Conservation (phyloP, 768 basidiomycete genomes). For the Lactarius evosmus region DNA sequence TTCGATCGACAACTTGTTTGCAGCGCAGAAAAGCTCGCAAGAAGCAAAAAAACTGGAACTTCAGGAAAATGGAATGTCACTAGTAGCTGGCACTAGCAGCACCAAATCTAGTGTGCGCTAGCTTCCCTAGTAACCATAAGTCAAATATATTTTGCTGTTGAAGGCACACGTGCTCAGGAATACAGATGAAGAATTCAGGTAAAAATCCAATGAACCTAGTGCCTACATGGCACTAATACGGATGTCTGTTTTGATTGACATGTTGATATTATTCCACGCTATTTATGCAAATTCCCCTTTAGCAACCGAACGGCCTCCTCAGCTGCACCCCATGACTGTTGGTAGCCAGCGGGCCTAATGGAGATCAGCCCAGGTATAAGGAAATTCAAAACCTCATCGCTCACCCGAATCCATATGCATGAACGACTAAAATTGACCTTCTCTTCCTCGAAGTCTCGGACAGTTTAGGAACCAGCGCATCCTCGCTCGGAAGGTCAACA, state of each 20-base stretch:
- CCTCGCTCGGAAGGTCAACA: constrained; percentile 37
- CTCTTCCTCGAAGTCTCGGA: constrained; percentile 27
- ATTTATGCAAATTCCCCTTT: constrained; percentile 20
- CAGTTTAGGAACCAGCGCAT: constrained; percentile 27
- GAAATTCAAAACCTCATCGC: constrained; percentile 28
- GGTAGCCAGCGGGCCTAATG: constrained; percentile 33
- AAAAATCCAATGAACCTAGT: not conserved
- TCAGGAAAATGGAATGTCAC: too few relatives aligned
- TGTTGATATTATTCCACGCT: not conserved
- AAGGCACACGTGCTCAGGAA: not conserved
- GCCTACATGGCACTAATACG: not conserved
- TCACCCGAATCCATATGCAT: constrained; percentile 62
- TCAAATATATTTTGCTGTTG: too few relatives aligned
- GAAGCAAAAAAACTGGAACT: not conserved
- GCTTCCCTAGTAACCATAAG: too few relatives aligned
- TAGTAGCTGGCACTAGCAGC: too few relatives aligned
- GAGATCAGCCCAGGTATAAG: constrained; percentile 2
- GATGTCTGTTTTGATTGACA: not conserved
- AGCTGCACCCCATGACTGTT: constrained; percentile 34
- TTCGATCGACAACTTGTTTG: not conserved
- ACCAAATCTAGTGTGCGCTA: too few relatives aligned
- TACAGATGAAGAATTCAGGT: not conserved
- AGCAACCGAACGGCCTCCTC: constrained; percentile 30
- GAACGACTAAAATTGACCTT: constrained; percentile 41
- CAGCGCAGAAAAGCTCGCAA: not conserved